Evolutionary conservation across 1,284 basidiomycete genomes (phyloP).

Genomic region (Malassezia furfur): DNA sequence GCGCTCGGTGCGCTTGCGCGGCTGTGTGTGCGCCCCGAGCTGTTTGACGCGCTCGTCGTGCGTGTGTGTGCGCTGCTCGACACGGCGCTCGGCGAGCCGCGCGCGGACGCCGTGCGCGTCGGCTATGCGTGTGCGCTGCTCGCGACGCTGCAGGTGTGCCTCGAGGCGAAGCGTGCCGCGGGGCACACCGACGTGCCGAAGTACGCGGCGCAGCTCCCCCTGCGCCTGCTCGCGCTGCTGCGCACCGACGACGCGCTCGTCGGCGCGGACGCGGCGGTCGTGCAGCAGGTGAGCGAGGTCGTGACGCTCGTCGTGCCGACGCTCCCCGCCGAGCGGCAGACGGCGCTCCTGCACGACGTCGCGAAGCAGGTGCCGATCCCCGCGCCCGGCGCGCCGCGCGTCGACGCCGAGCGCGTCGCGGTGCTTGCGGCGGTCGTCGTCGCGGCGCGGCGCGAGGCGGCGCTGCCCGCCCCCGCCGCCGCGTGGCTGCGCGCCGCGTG

Average conservation of each 20-base stretch:
- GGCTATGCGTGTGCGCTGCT: constrained; percentile 42
- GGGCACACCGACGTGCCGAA: constrained; percentile 25
- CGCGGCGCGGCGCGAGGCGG: background rate
- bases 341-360: constrained; percentile 18
- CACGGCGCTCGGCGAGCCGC: constrained; percentile 58
- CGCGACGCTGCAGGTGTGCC: constrained; percentile 32
- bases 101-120: constrained; percentile 48
- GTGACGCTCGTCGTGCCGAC: constrained; percentile 26
- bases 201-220: constrained; percentile 27
- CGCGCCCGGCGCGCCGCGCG: background rate
- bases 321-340: constrained; percentile 21
- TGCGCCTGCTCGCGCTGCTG: constrained; percentile 24
- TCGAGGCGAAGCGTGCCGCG: constrained; percentile 29
- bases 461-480: background rate
- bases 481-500: background rate
- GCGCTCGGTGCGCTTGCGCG: constrained; percentile 63
- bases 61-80: constrained; percentile 72
- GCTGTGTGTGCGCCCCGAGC: constrained; percentile 64
- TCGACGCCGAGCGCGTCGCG: background rate
- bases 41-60: constrained; percentile 76
- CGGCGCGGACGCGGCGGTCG: constrained; percentile 21
- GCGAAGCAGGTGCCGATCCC: background rate
- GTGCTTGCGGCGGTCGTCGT: background rate
- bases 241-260: constrained; percentile 13
- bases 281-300: constrained; percentile 27